These are phyloP conservation scores for Durio zibethinus DNA, from an alignment of 345 rosid genomes.

Conservation along the genomic window DNA sequence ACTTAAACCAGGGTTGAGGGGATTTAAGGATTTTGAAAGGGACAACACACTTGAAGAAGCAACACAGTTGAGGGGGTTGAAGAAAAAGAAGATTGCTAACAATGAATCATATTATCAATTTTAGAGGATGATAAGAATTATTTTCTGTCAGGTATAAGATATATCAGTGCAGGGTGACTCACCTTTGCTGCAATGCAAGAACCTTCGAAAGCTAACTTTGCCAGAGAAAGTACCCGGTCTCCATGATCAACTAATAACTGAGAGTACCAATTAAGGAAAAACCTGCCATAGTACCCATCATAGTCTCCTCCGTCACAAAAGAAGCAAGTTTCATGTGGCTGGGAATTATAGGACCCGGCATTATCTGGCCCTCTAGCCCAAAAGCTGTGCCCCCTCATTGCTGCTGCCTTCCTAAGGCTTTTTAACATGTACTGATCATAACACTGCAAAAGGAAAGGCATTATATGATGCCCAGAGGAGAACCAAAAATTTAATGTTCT, in stretches of 20 bases:
- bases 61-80: background rate
- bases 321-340: slow-evolving; percentile 85
- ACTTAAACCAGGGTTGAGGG: background rate
- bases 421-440: slow-evolving; percentile 79
- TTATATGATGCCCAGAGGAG: background rate
- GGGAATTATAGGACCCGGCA: slow-evolving; percentile 81
- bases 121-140: background rate
- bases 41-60: background rate
- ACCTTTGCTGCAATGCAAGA: slow-evolving; percentile 79
- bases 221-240: slow-evolving; percentile 69
- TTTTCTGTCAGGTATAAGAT: slow-evolving; percentile 3
- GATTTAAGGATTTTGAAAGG: background rate
- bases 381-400: slow-evolving; percentile 66
- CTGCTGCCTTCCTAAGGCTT: slow-evolving; percentile 80
- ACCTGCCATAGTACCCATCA: slow-evolving; percentile 86
- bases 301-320: slow-evolving; percentile 97
- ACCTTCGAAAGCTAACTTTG: slow-evolving; percentile 81
- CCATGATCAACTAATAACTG: slow-evolving; percentile 75
- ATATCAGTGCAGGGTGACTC: slow-evolving; percentile 27
- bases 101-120: background rate
- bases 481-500: background rate
- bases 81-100: background rate
- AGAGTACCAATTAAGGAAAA: slow-evolving; percentile 95
- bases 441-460: slow-evolving; percentile 49
- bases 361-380: slow-evolving; percentile 96